phyloP scores from a whole-genome alignment of 2,329 filamentous ascomycete genomes.

The Endocalyx cinctus region DNA sequence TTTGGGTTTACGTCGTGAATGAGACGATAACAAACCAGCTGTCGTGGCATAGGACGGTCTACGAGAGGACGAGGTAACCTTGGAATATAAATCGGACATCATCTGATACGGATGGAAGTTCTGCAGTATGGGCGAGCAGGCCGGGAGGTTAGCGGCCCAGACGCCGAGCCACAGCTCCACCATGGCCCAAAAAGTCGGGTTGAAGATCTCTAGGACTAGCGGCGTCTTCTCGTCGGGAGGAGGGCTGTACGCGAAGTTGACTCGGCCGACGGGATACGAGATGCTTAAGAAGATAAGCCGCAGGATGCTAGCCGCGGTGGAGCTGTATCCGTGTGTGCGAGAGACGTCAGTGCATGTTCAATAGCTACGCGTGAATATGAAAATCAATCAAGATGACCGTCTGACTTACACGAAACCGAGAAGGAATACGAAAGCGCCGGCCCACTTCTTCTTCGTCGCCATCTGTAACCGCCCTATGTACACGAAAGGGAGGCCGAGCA shows the following conservation, averaged over 20 bases:
- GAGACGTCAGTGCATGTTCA: no score
- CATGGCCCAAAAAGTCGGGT: constrained; percentile 7
- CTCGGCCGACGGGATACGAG: no score
- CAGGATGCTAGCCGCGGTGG: constrained; percentile 6
- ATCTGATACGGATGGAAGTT: constrained; percentile 4
- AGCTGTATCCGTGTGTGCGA: no score
- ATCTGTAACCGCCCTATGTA: constrained; percentile 5
- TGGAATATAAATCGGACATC: background rate
- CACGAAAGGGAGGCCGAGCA: constrained; percentile 6
- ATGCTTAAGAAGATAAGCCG: constrained; percentile 7
- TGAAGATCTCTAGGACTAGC: constrained; percentile 2
- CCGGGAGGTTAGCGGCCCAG: constrained; percentile 8
- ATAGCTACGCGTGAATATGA: no score
- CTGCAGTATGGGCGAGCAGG: constrained; percentile 4
- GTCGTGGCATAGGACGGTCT: no score
- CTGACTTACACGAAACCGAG: constrained; percentile 8
- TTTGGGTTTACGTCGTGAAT: no score
- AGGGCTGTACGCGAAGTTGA: constrained; percentile 5
- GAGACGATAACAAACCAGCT: no score
- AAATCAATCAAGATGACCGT: no score
- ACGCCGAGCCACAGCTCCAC: constrained; percentile 6
- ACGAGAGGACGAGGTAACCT: no score
- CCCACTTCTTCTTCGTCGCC: constrained; percentile 7
- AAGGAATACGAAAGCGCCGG: constrained; percentile 4
- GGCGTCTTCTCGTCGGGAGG: constrained; percentile 4